Evolutionary conservation across 2,329 filamentous ascomycete species (phyloP).

Genomic region (Hypoxylon rubiginosum): DNA sequence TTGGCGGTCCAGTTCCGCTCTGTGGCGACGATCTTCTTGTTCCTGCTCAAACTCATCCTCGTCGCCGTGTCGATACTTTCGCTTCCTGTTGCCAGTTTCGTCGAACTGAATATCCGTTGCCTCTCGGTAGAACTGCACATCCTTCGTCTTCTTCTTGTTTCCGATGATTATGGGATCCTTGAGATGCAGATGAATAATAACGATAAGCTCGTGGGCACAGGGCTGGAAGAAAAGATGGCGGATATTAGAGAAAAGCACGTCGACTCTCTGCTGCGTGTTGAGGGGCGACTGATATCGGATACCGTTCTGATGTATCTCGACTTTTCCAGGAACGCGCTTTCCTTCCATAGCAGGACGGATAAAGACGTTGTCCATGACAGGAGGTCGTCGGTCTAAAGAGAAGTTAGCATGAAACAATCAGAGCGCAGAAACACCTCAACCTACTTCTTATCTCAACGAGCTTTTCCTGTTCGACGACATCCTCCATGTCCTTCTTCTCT

Average conservation of each 20-base stretch:
- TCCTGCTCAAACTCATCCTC: constrained; percentile 99
- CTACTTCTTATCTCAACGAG: constrained; percentile 92
- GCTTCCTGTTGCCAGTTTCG: constrained; percentile 97
- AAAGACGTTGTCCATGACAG: constrained; percentile 93
- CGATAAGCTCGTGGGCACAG: constrained; percentile 94
- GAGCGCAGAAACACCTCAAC: constrained; percentile 49
- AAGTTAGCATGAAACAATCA: constrained; percentile 55
- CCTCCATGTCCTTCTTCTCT: constrained; percentile 99
- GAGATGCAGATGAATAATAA: constrained; percentile 97
- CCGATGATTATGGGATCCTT: constrained; percentile 98
- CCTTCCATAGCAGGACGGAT: constrained; percentile 95
- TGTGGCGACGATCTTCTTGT: constrained; percentile 92
- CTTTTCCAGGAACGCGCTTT: constrained; percentile 94
- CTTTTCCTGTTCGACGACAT: constrained; percentile 99
- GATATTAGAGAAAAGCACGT: constrained; percentile 97
- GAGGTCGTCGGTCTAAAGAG: constrained; percentile 84
- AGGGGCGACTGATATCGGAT: constrained; percentile 90
- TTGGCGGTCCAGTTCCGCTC: constrained; percentile 92
- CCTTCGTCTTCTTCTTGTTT: constrained; percentile 97
- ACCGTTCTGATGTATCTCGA: constrained; percentile 99
- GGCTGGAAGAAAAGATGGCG: constrained; percentile 99
- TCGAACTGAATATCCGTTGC: constrained; percentile 99
- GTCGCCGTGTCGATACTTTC: constrained; percentile 96
- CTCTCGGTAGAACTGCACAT: constrained; percentile 98
- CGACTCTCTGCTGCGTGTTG: constrained; percentile 84